Base-by-base conservation (phyloP, 2,329 filamentous ascomycete species). In the Talaromyces sp. region DNA sequence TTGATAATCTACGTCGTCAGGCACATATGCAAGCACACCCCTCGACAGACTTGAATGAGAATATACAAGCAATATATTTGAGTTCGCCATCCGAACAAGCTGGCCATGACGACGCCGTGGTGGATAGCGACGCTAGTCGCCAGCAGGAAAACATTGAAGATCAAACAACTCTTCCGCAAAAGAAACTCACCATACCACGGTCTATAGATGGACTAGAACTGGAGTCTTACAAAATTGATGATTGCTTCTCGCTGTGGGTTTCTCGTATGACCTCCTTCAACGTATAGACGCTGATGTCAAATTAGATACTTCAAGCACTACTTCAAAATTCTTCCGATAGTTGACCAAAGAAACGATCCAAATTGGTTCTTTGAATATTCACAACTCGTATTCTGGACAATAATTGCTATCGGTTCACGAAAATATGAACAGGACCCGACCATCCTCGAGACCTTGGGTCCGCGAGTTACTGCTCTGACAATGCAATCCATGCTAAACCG, bases 311-410 rank as follows among this genome's bases (percentile, higher is more conserved):
- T 32, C 29, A 17, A 32, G 24, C 52, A 54, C n/a, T 54, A 54
- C 17, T 54, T 54, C 52, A 31, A 21, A 54, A 32, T 21, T 38
- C 52, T 54, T 31, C 52, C 52, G 9, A 32, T 54, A 31, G 52
- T 54, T 31, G 52, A 54, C 8, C 26, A 31, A 32, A n/a, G 52
- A 54, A 54, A 54, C 11, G 52, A 54, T 12, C 52, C 52, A 2
- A 54, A 54, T 38, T 54, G 52, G 52, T 54, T 54, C 21, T 54
- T 35, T 54, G 52, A 54, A 26, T 54, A 54, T 21, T 54, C 52
- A 12, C 52, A 29, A 54, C 52, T 54, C 21, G 14, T 54, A 9
- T 54, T 54, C 27, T 54, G 52, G 52, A 54, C 52, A 35, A 54
- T 54, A 54, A 14, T 54, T 0, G 52, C 26, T 19, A 54, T 54